Percentiles rank a stretch among this genome's conserved stretches.
Conservation (phyloP, 2,329 filamentous ascomycete genomes). For the Ampelomyces quisqualis region DNA sequence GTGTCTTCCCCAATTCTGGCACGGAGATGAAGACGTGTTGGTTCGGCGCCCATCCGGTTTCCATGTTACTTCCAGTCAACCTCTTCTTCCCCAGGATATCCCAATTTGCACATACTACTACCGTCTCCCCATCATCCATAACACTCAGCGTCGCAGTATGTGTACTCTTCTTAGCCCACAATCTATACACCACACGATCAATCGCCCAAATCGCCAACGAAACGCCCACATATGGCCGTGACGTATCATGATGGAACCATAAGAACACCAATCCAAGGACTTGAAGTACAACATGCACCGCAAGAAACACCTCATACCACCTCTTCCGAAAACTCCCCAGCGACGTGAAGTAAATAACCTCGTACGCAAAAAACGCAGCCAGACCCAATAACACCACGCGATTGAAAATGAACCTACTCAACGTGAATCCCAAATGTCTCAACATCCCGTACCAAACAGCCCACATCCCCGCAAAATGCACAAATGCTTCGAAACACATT, state of each 20-base stretch:
- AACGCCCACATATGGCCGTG: conserved; percentile 55
- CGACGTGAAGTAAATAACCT: conserved; percentile 63
- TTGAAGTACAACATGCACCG: conserved; percentile 60
- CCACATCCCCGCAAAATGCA: conserved; percentile 60
- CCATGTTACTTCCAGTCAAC: conserved; percentile 40
- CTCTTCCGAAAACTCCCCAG: conserved; percentile 60
- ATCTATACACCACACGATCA: conserved; percentile 60
- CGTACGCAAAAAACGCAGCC: conserved; percentile 58
- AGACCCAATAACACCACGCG: conserved; percentile 58
- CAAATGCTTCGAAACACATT: conserved; percentile 59
- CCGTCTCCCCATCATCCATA: conserved; percentile 59
- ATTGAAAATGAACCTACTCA: conserved; percentile 54
- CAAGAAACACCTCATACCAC: conserved; percentile 66
- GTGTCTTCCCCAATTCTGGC: conserved; percentile 54
- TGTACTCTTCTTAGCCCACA: conserved; percentile 54
- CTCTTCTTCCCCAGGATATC: conserved; percentile 22
- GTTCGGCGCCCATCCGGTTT: conserved; percentile 59
- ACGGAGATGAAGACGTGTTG: conserved; percentile 66
- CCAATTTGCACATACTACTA: conserved; percentile 53
- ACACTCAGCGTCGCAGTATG: conserved; percentile 55
- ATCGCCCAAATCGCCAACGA: conserved; percentile 59
- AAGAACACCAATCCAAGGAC: conserved; percentile 56
- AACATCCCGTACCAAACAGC: conserved; percentile 57
- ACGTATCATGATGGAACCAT: conserved; percentile 60
- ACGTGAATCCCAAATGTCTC: conserved; percentile 51